Base-by-base conservation (phyloP, 2,329 filamentous ascomycete genomes). In the Neodidymelliopsis sp. region DNA sequence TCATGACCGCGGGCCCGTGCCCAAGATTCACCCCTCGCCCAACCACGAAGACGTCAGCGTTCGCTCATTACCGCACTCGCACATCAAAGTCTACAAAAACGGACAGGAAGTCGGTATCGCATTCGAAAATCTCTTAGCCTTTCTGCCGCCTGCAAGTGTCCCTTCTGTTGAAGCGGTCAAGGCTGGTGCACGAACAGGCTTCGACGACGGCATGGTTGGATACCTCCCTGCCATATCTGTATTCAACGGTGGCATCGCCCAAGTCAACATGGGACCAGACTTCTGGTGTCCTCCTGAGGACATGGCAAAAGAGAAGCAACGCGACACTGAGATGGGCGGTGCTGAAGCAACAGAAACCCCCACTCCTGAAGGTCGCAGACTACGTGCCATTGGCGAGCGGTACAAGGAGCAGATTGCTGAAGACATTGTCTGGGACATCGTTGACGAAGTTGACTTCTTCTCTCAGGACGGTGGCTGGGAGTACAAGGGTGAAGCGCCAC, bases 191-290 rank as follows among this genome's bases (percentile, higher is more conserved):
- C 81, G 94, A 38, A 89, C 94, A 54, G 91, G 91, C 20, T 85
- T 96, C 54, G 94, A 99, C 67, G 94, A 99, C 66, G 94, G 93
- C 25, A 89, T 94, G 81, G 83, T 97, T 2, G 95, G 94, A 9
- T 99, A 99, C 75, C 96, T 96, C 67, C 94, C 94, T 1, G 90
- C 92, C 16, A 85, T 99, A 15, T 94, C 91, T 62, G 89, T 94
- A 16, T 97, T 97, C 75, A 86, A 89, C 33, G 93, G 92, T 41
- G 94, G 93, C 18, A 89, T 92, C 2, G 92, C 89, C 12, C 90
- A 97, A 71, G 87, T 93, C 63, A 97, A 97, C 73, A 97, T 99
- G 68, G 93, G 94, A 1, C 91, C 91, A 0, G 81, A 94, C 23
- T 97, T 96, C 77, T 97, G 92, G 91, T 89, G 80, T 67, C 90